Evolutionary conservation across 371 early-diverging fungal genomes (phyloP), one percentile per base, ranked within the genome.

Genomic region (Zychaea mexicana): DNA sequence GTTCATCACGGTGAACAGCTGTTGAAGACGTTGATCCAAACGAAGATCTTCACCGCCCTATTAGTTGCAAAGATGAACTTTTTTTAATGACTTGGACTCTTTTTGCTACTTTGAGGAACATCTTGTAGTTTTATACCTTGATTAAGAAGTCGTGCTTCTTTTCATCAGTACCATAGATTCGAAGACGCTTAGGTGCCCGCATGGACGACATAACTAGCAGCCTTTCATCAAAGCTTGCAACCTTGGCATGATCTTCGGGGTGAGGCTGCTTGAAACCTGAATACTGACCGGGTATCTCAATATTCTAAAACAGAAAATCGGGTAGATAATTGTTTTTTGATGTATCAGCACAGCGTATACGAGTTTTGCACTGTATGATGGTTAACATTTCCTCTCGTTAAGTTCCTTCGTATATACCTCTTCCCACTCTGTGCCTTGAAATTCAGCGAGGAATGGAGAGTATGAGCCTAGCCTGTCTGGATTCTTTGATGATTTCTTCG

Each of bases 1-100:
- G 59, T 93, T 93, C 92, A 92, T 90, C 19, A 91, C 76, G 13
- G 69, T 64, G 64, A 93, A 93, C 21, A 91, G 68, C 46, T 92
- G 92, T 63, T 93, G 81, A 24, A 93, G 84, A 57, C 94, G 82
- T 65, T 93, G 92, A 74, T 93, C 94, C 3, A 92, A 64, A 6
- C 94, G 82, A 38, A 93, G 71, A 70, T 93, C 94, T 65, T 93
- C 94, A 6, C 94, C 94, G 17, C 91, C 92, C 87, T 90, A 65
- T 36, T 36, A 15, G 2, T 64, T 45, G 49, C 36, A 42, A 24
- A 19, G 24, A 30, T 53, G 3, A 32, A 52, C 33, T 10, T 22
- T 33, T 5, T 33, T 17, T 42, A 42, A 42, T 42, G 15, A 17
- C n/a, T 42, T 17, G 42, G 13, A 42, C 13, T 2, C 10, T 36